These are phyloP conservation scores for Scedosporium dehoogii DNA, from an alignment of 2,329 filamentous ascomycete species.

Conservation along the genomic window DNA sequence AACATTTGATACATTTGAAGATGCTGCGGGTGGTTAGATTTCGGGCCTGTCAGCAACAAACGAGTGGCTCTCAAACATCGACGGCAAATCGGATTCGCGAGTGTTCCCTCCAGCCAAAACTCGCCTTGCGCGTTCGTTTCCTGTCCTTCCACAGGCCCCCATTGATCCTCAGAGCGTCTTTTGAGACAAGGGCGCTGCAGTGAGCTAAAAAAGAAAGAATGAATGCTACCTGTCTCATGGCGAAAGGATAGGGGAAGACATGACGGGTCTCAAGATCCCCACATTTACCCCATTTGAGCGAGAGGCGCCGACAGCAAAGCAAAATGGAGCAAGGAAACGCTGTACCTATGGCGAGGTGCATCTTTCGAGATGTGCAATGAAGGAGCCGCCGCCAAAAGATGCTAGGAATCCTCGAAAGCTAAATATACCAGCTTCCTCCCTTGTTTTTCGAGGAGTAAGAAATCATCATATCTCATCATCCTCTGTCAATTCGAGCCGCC, in stretches of 20 bases:
- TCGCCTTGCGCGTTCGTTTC: background rate
- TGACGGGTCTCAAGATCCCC: background rate
- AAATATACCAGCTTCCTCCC: background rate
- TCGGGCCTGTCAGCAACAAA: background rate
- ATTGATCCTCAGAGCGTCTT: background rate
- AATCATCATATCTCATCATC: background rate
- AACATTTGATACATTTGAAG: background rate
- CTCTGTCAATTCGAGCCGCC: background rate
- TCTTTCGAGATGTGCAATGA: background rate
- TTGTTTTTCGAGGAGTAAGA: background rate
- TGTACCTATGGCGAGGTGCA: no score
- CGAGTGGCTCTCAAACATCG: background rate
- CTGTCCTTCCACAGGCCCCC: background rate
- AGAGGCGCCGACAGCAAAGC: background rate
- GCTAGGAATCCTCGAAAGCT: background rate
- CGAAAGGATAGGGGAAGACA: slow-evolving; percentile 1
- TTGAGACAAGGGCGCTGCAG: background rate
- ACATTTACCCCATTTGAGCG: background rate
- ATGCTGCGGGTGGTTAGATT: background rate
- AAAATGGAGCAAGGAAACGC: background rate
- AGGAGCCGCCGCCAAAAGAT: background rate
- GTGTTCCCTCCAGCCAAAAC: background rate
- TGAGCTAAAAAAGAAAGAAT: background rate
- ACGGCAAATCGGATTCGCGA: background rate
- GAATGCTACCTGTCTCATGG: background rate